Conservation (phyloP, 73 alveolate species). For the Diophrys sp. region DNA sequence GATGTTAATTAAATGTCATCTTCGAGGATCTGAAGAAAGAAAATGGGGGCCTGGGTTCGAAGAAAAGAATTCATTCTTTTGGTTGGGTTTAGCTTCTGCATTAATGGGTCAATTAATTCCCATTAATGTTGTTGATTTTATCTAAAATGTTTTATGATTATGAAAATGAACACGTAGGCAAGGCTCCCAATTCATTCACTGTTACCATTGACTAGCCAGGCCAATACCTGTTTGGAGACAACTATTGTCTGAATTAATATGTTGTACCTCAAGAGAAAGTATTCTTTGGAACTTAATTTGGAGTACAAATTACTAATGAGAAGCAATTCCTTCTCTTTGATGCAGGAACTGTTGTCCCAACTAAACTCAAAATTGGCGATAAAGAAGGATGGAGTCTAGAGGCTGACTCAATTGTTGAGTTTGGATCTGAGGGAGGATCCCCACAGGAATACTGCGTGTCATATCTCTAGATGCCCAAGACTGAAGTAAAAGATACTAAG, state of each 20-base stretch:
- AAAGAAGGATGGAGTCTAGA: not conserved
- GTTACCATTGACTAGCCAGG: not conserved
- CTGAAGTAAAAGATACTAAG: not conserved
- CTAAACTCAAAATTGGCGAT: not conserved
- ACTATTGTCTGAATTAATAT: no score
- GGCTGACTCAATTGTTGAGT: not conserved
- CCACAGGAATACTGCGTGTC: not conserved
- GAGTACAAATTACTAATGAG: not conserved
- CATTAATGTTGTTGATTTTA: no score
- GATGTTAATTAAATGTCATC: no score
- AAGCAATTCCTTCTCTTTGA: not conserved
- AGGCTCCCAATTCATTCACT: not conserved
- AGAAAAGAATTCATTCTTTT: no score
- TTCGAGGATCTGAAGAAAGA: no score
- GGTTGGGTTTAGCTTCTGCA: no score
- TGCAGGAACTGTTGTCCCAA: not conserved
- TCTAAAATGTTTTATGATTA: no score
- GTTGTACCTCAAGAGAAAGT: not conserved
- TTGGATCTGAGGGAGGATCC: not conserved
- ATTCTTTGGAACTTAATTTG: not conserved
- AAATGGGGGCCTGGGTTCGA: no score
- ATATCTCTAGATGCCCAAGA: not conserved
- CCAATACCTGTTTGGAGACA: not conserved
- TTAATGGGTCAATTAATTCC: no score
- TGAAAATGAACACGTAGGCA: no score